A percentile compares a stretch with the other conserved stretches of the same genome.
Evolutionary conservation across 148 eudicot species (phyloP).

Genomic region (Gaultheria prostrata): DNA sequence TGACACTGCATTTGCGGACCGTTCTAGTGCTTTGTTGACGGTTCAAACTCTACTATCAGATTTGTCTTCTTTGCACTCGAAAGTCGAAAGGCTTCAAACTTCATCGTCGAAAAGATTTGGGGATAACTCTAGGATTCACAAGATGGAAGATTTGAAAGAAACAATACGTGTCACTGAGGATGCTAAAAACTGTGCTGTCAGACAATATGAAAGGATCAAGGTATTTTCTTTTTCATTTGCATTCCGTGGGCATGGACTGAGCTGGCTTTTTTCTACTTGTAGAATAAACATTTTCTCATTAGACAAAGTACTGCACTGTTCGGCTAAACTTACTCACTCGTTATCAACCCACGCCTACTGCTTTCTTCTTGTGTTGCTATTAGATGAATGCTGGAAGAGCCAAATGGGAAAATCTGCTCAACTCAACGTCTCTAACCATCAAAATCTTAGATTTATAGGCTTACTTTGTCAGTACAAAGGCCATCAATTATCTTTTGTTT

Average conservation of each 20-base stretch:
- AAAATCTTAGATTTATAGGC: not conserved
- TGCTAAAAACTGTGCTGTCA: slow-evolving; percentile 75
- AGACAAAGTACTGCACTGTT: not conserved
- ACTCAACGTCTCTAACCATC: not conserved
- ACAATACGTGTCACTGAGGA: slow-evolving; percentile 74
- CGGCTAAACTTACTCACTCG: slow-evolving; percentile 6
- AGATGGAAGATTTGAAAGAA: slow-evolving; percentile 74
- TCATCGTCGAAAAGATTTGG: slow-evolving; percentile 72
- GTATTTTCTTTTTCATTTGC: slow-evolving; percentile 34
- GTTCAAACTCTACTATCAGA: slow-evolving; percentile 91
- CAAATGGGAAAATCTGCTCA: not conserved
- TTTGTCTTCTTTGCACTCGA: slow-evolving; percentile 57
- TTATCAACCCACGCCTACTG: not conserved
- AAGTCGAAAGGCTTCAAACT: slow-evolving; percentile 61
- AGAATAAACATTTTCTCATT: not conserved
- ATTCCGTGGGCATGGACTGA: not conserved
- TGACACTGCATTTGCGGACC: slow-evolving; percentile 79
- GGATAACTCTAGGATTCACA: slow-evolving; percentile 54
- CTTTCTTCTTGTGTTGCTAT: not conserved
- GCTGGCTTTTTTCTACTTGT: not conserved
- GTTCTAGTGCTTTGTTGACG: slow-evolving; percentile 87
- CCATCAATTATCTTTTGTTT: not conserved
- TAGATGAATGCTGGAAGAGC: slow-evolving; percentile 5
- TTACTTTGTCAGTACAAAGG: no score
- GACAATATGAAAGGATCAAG: slow-evolving; percentile 87